Conservation (phyloP, 768 basidiomycete species). For the Lactarius hatsudake region DNA sequence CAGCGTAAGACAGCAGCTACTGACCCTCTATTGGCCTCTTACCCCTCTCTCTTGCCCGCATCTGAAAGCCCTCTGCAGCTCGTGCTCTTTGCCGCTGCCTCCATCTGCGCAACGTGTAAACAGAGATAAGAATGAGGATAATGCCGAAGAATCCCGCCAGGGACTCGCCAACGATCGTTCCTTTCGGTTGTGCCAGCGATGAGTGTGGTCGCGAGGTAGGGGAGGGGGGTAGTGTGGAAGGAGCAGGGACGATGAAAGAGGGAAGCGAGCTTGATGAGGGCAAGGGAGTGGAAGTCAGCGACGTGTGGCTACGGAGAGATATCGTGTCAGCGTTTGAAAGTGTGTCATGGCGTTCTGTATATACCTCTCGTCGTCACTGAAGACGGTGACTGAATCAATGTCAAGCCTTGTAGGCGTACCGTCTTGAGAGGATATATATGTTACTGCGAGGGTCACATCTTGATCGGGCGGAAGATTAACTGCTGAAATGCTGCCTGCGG, state of each 20-base stretch:
- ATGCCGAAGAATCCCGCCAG: constrained; percentile 29
- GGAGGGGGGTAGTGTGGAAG: constrained; percentile 12
- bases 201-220: constrained; percentile 10
- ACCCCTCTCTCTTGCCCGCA: constrained; percentile 6
- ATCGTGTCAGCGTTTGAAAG: not conserved
- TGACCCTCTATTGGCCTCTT: not conserved
- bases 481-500: constrained; percentile 23
- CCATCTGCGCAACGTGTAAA: constrained; percentile 16
- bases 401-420: constrained; percentile 26
- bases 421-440: constrained; percentile 19
- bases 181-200: constrained; percentile 25
- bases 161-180: constrained; percentile 28
- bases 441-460: constrained; percentile 25
- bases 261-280: constrained; percentile 26
- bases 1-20: not conserved
- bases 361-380: constrained; percentile 13
- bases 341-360: not conserved
- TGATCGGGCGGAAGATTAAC: constrained; percentile 25
- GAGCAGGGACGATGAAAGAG: constrained; percentile 24
- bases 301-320: constrained; percentile 9
- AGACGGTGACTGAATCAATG: constrained; percentile 25
- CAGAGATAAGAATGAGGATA: constrained; percentile 17
- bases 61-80: constrained; percentile 13
- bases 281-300: constrained; percentile 17
- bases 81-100: constrained; percentile 1